Evolutionary conservation across 1,284 basidiomycete genomes (phyloP), one percentile per base, ranked within the genome.

Genomic region (Irpex sp.): DNA sequence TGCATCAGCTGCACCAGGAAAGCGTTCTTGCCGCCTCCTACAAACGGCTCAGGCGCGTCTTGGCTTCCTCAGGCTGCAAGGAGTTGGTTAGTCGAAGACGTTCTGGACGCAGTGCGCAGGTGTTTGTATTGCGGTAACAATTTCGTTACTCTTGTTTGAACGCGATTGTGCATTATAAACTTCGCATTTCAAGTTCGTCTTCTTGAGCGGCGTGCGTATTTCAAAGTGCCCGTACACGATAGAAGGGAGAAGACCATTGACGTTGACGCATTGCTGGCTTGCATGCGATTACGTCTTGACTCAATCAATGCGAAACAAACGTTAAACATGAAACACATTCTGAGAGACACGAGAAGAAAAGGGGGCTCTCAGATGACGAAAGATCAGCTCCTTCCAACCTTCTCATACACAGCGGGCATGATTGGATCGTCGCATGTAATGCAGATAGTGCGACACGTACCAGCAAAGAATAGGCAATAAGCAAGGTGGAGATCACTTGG

Each of bases 1-100:
- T 91, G 89, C 73, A 76, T 88, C 48, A 86, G 87, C 48, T 91
- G 89, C 71, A 81, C 82, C 68, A 80, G 89, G 60, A 91, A 91
- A 72, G 87, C 89, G 8, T 83, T 90, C 67, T 76, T 88, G 7
- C 82, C 87, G 11, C 72, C 78, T 21, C 80, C 81, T 8, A 73
- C 59, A 17, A 59, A 56, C n/a, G 19, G 47, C 19, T 54, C 65
- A 17, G 64, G n/a, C 47, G 38, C 57, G 58, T 68, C 72, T 56
- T 78, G 77, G 75, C 71, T 85, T 5, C 82, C 83, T 7, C 64
- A 69, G n/a, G 76, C 79, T 15, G 83, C 81, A 17, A 77, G 76
- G 34, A 84, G 85, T 61, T 88, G 87, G 87, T 72, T 89, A 31
- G 85, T 87, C 5, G 80, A 82, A 65, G 86, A 86, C 63, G 76